Base-by-base conservation (phyloP, 345 rosid genomes). In the Euphorbia lathyris region DNA sequence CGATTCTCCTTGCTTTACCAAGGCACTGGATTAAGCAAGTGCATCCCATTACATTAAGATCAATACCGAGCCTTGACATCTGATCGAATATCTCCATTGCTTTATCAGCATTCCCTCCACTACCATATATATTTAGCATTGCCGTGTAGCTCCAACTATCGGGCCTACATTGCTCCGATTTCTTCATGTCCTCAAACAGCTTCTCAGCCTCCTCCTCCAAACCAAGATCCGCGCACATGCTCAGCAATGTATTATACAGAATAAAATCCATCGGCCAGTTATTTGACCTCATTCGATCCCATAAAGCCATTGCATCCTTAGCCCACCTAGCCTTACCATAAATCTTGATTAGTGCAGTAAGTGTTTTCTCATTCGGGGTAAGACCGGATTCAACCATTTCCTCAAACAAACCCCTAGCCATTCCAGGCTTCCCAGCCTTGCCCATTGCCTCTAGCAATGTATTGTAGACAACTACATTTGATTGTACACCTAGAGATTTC, bases 291-390 rank as follows among this genome's bases (percentile, higher is more conserved):
- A 94, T 91, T 14, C 85, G 83, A 74, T 91, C 93, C 97, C 94
- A 89, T 36, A 94, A 66, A 20, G 80, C 83, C 73, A 89, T 77
- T 23, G 96, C 96, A 73, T 91, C 96, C 64, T 86, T 89, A 5
- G 82, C 90, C 97, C 97, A 94, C 84, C 95, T 85, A 19, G 93
- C 97, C 77, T 87, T 91, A 17, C 98, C 97, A 20, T 94, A 94
- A 66, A 94, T 77, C 91, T 91, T 94, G 20, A 84, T 79, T 27
- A 94, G 86, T 45, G 93, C 86, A 19, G 97, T 91, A 58, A 89
- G 80, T 29, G 96, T 89, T 76, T 85, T 91, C 86, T 82, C 96
- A 76, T 88, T 83, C 0, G 97, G 98, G 67, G 81, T 76, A 52
- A 91, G 75, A 40, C 97, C 96, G 0, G 84, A 80, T 25, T 86